These are phyloP conservation scores for Lasiodiplodia hormozganensis DNA, from an alignment of 2,329 filamentous ascomycete species.

Conservation along the genomic window DNA sequence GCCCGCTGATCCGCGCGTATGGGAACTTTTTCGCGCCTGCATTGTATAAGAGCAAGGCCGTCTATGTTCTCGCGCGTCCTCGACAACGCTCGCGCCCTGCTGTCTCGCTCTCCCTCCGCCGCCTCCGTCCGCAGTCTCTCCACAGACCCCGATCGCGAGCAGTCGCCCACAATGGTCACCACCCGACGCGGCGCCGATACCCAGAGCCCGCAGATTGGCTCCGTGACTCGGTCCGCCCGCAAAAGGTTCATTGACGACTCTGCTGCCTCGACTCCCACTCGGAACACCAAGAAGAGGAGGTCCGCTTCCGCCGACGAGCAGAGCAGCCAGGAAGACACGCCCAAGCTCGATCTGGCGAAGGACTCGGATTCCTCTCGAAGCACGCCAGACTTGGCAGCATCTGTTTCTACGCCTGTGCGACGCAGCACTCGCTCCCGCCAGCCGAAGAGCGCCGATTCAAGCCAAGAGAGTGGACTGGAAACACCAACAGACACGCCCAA, in stretches of 20 bases:
- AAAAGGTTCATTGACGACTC: constrained; percentile 28
- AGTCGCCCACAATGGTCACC: constrained; percentile 27
- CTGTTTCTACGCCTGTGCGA: constrained; percentile 13
- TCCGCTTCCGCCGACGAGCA: neutral
- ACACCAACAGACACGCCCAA: neutral
- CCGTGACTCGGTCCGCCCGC: constrained; percentile 17
- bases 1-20: constrained; percentile 8
- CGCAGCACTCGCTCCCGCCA: constrained; percentile 6
- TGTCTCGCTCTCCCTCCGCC: constrained; percentile 41
- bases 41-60: constrained; percentile 6
- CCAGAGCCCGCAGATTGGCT: constrained; percentile 21
- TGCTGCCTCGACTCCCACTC: constrained; percentile 11
- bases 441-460: neutral
- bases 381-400: neutral
- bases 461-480: constrained; percentile 6
- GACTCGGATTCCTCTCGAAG: neutral
- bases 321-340: constrained; percentile 10
- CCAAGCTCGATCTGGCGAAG: constrained; percentile 16
- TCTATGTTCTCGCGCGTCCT: constrained; percentile 44
- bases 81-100: constrained; percentile 39
- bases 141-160: constrained; percentile 29
- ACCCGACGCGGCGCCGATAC: constrained; percentile 27
- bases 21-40: constrained; percentile 13
- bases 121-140: neutral
- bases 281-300: constrained; percentile 22